Conservation (phyloP, 768 basidiomycete species). For the Tylopilus rubrobrunneus region DNA sequence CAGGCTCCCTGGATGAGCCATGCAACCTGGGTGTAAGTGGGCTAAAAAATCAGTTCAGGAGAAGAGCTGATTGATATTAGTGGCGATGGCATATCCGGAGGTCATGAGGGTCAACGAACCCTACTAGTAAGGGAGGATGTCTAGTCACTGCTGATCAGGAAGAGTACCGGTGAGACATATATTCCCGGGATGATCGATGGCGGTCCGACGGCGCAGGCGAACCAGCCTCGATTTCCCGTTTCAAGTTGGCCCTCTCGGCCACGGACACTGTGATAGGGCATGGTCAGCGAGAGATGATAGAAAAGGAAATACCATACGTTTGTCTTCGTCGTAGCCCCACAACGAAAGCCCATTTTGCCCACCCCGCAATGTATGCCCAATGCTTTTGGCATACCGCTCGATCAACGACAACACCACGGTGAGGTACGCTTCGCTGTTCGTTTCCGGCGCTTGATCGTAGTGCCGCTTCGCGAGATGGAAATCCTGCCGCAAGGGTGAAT, state of each 20-base stretch:
- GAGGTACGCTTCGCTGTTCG: conserved; percentile 84
- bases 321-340: conserved; percentile 58
- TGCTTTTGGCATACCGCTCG: conserved; percentile 76
- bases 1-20: no score
- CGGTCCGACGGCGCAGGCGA: conserved; percentile 8
- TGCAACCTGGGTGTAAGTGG: no score
- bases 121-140: no score
- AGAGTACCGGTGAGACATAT: no score
- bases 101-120: no score
- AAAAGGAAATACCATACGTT: conserved; percentile 13
- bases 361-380: conserved; percentile 79
- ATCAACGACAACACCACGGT: conserved; percentile 80
- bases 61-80: no score
- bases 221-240: conserved; percentile 24
- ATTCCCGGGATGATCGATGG: no score
- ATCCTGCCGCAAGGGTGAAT: conserved; percentile 47
- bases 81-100: no score
- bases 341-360: conserved; percentile 64
- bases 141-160: no score
- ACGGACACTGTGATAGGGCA: conserved; percentile 19
- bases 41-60: no score
- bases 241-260: conserved; percentile 16
- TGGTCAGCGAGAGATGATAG: conserved; percentile 15
- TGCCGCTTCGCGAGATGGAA: conserved; percentile 96
- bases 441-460: conserved; percentile 87